Conservation (phyloP, 2,329 filamentous ascomycete genomes). For the Cordyceps tenuipes region DNA sequence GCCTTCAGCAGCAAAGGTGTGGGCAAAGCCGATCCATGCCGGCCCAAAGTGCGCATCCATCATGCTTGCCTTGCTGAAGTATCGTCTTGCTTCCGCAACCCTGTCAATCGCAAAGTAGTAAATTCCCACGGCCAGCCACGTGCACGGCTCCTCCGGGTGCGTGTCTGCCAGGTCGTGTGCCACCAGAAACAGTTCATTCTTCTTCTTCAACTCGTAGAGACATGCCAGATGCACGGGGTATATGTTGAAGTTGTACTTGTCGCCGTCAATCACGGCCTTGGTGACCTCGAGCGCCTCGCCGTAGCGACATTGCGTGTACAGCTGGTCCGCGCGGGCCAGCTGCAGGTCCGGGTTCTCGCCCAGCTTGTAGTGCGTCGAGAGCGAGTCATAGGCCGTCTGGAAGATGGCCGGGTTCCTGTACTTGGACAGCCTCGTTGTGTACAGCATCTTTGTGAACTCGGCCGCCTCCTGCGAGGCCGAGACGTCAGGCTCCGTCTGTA, state of each 20-base stretch:
- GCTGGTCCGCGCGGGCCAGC: slow-evolving; percentile 78
- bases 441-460: slow-evolving; percentile 91
- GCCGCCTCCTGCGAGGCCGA: slow-evolving; percentile 75
- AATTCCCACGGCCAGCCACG: slow-evolving; percentile 88
- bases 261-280: slow-evolving; percentile 68
- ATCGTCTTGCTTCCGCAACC: slow-evolving; percentile 86
- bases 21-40: slow-evolving; percentile 97
- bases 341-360: slow-evolving; percentile 81
- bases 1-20: slow-evolving; percentile 94
- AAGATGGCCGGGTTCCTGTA: slow-evolving; percentile 83
- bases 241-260: slow-evolving; percentile 82
- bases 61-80: slow-evolving; percentile 95
- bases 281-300: slow-evolving; percentile 79
- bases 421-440: slow-evolving; percentile 90
- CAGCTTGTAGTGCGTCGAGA: slow-evolving; percentile 90
- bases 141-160: slow-evolving; percentile 82
- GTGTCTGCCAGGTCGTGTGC: slow-evolving; percentile 88
- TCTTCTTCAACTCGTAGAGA: slow-evolving; percentile 77
- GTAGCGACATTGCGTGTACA: slow-evolving; percentile 93
- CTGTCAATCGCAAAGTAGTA: slow-evolving; percentile 89
- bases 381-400: slow-evolving; percentile 75
- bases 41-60: slow-evolving; percentile 97
- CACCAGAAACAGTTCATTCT: slow-evolving; percentile 83
- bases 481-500: slow-evolving; percentile 56
- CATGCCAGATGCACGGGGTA: slow-evolving; percentile 90